phyloP scores from a whole-genome alignment of 768 basidiomycete genomes.

The Melanogaster broomeanus region DNA sequence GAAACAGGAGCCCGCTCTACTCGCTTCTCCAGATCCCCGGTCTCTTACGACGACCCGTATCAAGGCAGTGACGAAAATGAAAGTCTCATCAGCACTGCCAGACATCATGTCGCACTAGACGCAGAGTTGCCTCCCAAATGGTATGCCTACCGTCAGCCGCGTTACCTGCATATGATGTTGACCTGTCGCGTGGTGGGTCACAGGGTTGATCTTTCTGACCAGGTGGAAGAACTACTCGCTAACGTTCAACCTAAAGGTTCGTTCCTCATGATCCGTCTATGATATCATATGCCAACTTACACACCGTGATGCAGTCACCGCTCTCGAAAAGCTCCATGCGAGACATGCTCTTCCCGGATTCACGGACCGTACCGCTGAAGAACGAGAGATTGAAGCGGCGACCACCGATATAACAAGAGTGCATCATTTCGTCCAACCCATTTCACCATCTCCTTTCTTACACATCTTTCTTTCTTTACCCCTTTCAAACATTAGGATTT shows the following conservation, averaged over 20 bases:
- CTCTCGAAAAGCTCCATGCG: conserved; percentile 93
- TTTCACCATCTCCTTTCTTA: conserved; percentile 4
- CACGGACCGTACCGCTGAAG: conserved; percentile 90
- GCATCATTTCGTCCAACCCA: conserved; percentile 23
- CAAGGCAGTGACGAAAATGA: conserved; percentile 56
- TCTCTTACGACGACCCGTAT: conserved; percentile 50
- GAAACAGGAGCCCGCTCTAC: conserved; percentile 61
- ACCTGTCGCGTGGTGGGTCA: conserved; percentile 15
- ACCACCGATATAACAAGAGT: conserved; percentile 91
- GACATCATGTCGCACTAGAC: conserved; percentile 57
- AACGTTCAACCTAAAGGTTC: conserved; percentile 77
- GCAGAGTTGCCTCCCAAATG: conserved; percentile 82
- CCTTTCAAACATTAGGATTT: conserved; percentile 31
- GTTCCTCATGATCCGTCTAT: conserved; percentile 25
- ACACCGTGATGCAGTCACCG: conserved; percentile 59
- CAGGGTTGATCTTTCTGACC: conserved; percentile 93
- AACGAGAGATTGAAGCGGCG: conserved; percentile 86
- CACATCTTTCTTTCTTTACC: conserved; percentile 11
- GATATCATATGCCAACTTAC: conserved; percentile 14
- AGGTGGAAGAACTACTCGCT: conserved; percentile 78
- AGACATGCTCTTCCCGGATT: conserved; percentile 97
- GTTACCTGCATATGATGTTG: conserved; percentile 11
- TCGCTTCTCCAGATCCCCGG: conserved; percentile 42
- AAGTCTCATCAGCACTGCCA: conserved; percentile 53
- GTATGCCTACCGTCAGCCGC: conserved; percentile 40